Evolutionary conservation across 768 basidiomycete species (phyloP).

Genomic region (Lactifluus rugatus): DNA sequence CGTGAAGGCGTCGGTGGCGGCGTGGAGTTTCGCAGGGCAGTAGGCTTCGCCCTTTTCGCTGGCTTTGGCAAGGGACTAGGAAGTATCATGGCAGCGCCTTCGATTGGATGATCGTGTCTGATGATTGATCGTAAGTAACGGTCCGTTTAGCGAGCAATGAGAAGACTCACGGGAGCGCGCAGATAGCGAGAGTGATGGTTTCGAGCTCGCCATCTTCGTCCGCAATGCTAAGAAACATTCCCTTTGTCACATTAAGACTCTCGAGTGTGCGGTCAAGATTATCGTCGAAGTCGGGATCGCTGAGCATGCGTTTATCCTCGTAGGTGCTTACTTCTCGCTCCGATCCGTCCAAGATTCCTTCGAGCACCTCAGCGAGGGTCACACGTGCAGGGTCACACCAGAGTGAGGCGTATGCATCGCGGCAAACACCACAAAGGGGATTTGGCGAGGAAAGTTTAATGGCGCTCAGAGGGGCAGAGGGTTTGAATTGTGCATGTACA

Average conservation of each 20-base stretch:
- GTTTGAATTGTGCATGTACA: constrained; percentile 72
- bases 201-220: constrained; percentile 78
- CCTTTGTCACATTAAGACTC: constrained; percentile 67
- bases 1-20: constrained; percentile 36
- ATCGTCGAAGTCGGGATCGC: constrained; percentile 92
- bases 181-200: constrained; percentile 63
- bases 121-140: neutral
- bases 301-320: constrained; percentile 78
- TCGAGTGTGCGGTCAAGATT: constrained; percentile 74
- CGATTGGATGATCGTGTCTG: constrained; percentile 47
- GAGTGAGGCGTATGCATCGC: constrained; percentile 71
- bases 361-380: constrained; percentile 63
- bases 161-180: constrained; percentile 56
- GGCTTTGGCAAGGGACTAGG: constrained; percentile 57
- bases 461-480: constrained; percentile 65
- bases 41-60: constrained; percentile 29
- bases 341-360: constrained; percentile 49
- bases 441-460: constrained; percentile 63
- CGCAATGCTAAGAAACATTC: constrained; percentile 80
- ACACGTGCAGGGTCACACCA: constrained; percentile 63
- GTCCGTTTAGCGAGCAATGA: neutral
- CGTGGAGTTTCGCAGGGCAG: constrained; percentile 28
- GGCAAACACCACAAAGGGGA: constrained; percentile 71
- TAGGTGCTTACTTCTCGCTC: constrained; percentile 55
- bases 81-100: constrained; percentile 48